Percentiles rank a stretch among this genome's conserved stretches.
phyloP scores from a whole-genome alignment of 2,329 filamentous ascomycete species.

The Hypoxylon sp. region DNA sequence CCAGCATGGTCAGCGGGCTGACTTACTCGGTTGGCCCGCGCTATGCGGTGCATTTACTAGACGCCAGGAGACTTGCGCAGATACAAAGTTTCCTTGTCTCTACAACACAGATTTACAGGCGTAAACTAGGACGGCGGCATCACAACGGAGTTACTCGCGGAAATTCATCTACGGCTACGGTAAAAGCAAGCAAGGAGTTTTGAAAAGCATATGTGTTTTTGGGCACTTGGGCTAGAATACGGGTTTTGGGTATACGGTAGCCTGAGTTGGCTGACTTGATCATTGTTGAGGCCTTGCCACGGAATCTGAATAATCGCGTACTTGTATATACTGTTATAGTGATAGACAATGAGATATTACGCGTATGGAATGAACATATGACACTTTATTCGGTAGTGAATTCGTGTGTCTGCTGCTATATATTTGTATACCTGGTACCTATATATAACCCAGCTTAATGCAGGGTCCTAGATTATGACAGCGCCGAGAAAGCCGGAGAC shows the following conservation, averaged over 20 bases:
- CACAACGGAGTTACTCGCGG: constrained; percentile 45
- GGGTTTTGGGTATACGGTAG: constrained; percentile 49
- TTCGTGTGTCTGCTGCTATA: background rate
- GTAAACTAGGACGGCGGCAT: constrained; percentile 53
- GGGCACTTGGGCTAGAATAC: constrained; percentile 49
- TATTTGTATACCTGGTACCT: background rate
- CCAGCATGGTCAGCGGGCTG: constrained; percentile 53
- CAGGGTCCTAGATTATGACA: too few species aligned
- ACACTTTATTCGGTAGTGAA: background rate
- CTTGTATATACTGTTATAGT: background rate
- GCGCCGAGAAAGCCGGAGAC: too few species aligned
- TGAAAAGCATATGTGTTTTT: constrained; percentile 45
- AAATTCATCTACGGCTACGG: constrained; percentile 47
- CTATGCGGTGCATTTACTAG: constrained; percentile 55
- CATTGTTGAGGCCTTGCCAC: constrained; percentile 6
- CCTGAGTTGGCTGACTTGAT: constrained; percentile 46
- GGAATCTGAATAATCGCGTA: too few species aligned
- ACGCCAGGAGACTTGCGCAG: constrained; percentile 55
- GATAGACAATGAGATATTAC: background rate
- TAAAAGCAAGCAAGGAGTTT: constrained; percentile 48
- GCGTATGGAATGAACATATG: background rate
- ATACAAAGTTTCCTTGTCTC: constrained; percentile 54
- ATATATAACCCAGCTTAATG: too few species aligned
- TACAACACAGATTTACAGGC: constrained; percentile 53
- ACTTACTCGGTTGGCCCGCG: constrained; percentile 52